These are phyloP conservation scores for Cercospora zeina DNA, from an alignment of 2,329 filamentous ascomycete genomes.

Conservation along the genomic window DNA sequence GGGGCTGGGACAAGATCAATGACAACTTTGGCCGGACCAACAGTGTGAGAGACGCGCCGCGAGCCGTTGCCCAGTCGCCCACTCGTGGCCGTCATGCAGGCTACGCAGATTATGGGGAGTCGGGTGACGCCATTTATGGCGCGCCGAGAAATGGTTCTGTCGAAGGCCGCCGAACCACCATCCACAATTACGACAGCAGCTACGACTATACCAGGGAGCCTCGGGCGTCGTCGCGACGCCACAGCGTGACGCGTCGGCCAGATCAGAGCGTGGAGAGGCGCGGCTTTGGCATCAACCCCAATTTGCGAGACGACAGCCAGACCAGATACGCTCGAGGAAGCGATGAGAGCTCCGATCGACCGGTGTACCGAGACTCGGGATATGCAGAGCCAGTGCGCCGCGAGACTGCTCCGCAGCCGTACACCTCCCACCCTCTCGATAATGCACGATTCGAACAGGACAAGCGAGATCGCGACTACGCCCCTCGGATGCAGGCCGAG, in stretches of 20 bases:
- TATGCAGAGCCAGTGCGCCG: conserved; percentile 35
- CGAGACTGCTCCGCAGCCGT: conserved; percentile 34
- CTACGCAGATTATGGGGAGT: conserved; percentile 32
- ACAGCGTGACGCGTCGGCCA: conserved; percentile 42
- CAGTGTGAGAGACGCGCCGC: conserved; percentile 47
- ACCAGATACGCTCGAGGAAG: conserved; percentile 38
- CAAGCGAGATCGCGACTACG: conserved; percentile 33
- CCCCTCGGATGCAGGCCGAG: conserved; percentile 33
- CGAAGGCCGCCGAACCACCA: conserved; percentile 45
- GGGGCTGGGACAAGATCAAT: conserved; percentile 70
- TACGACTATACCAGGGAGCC: conserved; percentile 50
- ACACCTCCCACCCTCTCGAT: conserved; percentile 29
- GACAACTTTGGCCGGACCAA: conserved; percentile 47
- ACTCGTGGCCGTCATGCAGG: conserved; percentile 29
- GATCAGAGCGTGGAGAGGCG: conserved; percentile 49
- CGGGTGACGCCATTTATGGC: conserved; percentile 44
- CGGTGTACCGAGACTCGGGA: conserved; percentile 38
- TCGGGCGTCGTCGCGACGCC: conserved; percentile 39
- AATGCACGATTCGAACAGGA: conserved; percentile 33
- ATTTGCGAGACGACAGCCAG: conserved; percentile 29
- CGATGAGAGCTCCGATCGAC: conserved; percentile 46
- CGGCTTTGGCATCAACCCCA: conserved; percentile 50
- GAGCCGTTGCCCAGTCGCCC: conserved; percentile 32
- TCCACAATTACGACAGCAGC: conserved; percentile 52
- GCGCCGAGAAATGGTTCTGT: conserved; percentile 41